Evolutionary conservation across 768 basidiomycete genomes (phyloP).

Genomic region (Hygrocybe coccinea): DNA sequence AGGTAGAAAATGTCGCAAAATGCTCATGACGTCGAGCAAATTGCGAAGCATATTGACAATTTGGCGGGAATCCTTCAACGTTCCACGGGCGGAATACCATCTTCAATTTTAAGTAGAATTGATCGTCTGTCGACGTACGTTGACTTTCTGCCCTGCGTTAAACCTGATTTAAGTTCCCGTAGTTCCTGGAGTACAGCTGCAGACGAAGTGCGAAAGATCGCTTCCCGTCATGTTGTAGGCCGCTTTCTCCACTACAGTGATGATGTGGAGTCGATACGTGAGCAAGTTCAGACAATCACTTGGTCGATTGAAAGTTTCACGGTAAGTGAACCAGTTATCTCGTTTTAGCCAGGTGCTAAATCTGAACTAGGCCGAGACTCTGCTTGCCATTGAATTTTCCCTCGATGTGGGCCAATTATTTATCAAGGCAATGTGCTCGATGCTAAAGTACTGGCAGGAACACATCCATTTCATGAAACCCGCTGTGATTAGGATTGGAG

Average conservation of each 20-base stretch:
- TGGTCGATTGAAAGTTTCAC: slow-evolving; percentile 6
- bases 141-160: neutral
- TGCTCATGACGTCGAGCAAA: neutral
- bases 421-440: neutral
- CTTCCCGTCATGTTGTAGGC: slow-evolving; percentile 1
- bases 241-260: neutral
- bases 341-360: neutral
- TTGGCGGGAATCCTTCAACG: neutral
- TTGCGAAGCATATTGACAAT: neutral
- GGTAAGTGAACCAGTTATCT: neutral
- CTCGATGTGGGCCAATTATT: neutral
- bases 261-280: neutral
- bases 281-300: neutral
- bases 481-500: neutral
- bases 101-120: neutral
- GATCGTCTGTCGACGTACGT: neutral
- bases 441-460: neutral
- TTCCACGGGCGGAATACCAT: neutral
- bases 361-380: slow-evolving; percentile 8
- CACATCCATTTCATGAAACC: neutral
- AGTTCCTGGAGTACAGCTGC: too few species aligned
- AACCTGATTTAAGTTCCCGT: neutral
- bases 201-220: neutral
- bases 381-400: slow-evolving; percentile 7
- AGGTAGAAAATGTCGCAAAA: slow-evolving; percentile 5